Evolutionary conservation across 805 yeast genomes (phyloP), one percentile per base, ranked within the genome.

Genomic region (Yarrowia hollandica): DNA sequence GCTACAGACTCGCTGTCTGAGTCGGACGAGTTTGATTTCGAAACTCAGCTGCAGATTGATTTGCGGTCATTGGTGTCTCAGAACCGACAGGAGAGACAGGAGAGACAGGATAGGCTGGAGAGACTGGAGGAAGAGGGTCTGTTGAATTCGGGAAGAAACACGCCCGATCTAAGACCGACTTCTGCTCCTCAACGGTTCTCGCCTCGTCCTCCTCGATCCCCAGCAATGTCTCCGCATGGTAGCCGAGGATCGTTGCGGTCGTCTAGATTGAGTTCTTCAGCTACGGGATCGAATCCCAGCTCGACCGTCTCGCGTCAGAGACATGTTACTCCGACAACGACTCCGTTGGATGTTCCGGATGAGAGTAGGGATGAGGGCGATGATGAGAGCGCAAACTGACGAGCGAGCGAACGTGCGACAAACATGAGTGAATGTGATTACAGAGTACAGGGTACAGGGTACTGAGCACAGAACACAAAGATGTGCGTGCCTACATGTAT

Each of bases 21-120:
- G 9, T 44, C 52, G 4, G 52, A 44, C 18, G 52, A 44, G 35
- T 44, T 44, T 19, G 52, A 44, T n/a, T 44, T 44, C 26, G 52
- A 44, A 9, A 19, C 26, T 5, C 35, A 28, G 18, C 52, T 44
- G 3, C 52, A 44, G 35, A 44, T 44, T 18, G 52, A 44, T 6
- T 9, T 44, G 8, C 35, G 52, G n/a, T 9, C 16, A 2, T 18
- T 44, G n/a, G 52, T 44, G 4, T 15, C 30, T n/a, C 44, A 39
- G 5, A 22, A 39, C 19, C 28, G 30, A 1, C 44, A 39, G 19
- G 48, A 41, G 46, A 16, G 46, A 9, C 42, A 22, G 28, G 31
- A 39, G 31, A 9, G 28, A 5, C 19, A 10, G 14, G 21, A 39
- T 21, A 5, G 48, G 6, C 14, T 41, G 12, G 33, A 41, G 12